These are phyloP conservation scores for Selenicereus undatus DNA, from an alignment of 148 eudicot genomes.

Conservation along the genomic window DNA sequence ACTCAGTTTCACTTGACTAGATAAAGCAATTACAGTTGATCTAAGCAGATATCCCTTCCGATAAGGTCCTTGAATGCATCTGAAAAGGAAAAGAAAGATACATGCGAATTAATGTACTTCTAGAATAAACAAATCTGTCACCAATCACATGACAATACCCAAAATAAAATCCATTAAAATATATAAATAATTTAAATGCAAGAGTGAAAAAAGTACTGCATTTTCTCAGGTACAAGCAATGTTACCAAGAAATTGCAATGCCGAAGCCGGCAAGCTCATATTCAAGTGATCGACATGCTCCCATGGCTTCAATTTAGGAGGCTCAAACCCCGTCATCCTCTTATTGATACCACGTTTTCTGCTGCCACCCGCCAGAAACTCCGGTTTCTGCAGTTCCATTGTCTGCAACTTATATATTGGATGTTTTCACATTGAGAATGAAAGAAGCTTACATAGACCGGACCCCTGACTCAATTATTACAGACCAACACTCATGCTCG, in stretches of 20 bases:
- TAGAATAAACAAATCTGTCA: background rate
- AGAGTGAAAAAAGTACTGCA: background rate
- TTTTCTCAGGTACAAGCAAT: background rate
- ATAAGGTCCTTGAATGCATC: conserved; percentile 73
- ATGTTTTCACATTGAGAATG: background rate
- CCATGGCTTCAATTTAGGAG: conserved; percentile 60
- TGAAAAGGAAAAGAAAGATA: conserved; percentile 33
- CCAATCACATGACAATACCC: background rate
- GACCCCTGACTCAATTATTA: no score
- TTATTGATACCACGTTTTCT: conserved; percentile 44
- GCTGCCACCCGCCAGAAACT: conserved; percentile 32
- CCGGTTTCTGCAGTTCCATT: conserved; percentile 28
- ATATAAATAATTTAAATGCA: background rate
- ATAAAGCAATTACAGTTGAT: conserved; percentile 98
- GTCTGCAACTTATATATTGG: conserved; percentile 24
- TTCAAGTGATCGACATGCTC: conserved; percentile 83
- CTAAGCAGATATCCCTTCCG: conserved; percentile 80
- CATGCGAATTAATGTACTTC: background rate
- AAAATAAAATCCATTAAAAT: background rate
- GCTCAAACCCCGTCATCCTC: conserved; percentile 39
- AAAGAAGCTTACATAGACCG: background rate
- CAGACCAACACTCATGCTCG: no score
- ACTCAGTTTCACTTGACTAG: conserved; percentile 71
- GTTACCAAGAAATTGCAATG: conserved; percentile 83
- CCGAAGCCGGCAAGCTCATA: conserved; percentile 92